Conservation (phyloP, 768 basidiomycete species). For the Sistotremastrum niveocremeum region DNA sequence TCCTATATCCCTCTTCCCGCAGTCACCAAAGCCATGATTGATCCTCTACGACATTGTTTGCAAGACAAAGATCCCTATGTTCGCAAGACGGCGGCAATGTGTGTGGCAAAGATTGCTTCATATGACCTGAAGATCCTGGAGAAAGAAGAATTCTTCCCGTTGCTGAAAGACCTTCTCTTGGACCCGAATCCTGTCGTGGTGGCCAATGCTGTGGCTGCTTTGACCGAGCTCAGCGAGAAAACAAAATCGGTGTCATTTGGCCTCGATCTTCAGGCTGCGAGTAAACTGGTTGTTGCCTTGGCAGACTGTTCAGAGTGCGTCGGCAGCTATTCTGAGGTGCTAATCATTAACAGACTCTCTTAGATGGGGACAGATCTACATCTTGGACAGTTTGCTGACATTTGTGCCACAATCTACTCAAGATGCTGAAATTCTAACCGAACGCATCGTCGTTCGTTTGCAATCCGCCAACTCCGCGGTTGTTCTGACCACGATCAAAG, state of each 20-base stretch:
- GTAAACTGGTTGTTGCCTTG: conserved; percentile 81
- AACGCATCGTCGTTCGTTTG: conserved; percentile 83
- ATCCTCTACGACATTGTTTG: conserved; percentile 83
- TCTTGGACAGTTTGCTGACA: conserved; percentile 84
- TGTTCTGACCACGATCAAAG: conserved; percentile 97
- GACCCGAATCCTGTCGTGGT: conserved; percentile 95
- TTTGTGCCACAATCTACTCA: conserved; percentile 81
- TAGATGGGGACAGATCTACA: conserved; percentile 99
- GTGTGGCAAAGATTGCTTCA: conserved; percentile 89
- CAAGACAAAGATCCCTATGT: conserved; percentile 96
- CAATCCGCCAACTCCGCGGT: conserved; percentile 99
- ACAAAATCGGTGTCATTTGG: conserved; percentile 90
- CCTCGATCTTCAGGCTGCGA: conserved; percentile 75
- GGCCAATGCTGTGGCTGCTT: conserved; percentile 89
- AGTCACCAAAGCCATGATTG: conserved; percentile 73
- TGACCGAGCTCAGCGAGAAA: conserved; percentile 93
- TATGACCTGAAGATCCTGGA: conserved; percentile 82
- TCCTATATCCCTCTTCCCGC: conserved; percentile 92
- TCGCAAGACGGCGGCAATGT: conserved; percentile 95
- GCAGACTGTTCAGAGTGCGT: conserved; percentile 94
- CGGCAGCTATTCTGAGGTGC: neutral
- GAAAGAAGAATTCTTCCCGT: conserved; percentile 79
- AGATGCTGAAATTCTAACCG: conserved; percentile 92
- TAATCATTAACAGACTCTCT: conserved; percentile 7
- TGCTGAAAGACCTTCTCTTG: conserved; percentile 82